phyloP scores from a whole-genome alignment of 495 filamentous ascomycete genomes.

The Astrothelium subdiscretum region DNA sequence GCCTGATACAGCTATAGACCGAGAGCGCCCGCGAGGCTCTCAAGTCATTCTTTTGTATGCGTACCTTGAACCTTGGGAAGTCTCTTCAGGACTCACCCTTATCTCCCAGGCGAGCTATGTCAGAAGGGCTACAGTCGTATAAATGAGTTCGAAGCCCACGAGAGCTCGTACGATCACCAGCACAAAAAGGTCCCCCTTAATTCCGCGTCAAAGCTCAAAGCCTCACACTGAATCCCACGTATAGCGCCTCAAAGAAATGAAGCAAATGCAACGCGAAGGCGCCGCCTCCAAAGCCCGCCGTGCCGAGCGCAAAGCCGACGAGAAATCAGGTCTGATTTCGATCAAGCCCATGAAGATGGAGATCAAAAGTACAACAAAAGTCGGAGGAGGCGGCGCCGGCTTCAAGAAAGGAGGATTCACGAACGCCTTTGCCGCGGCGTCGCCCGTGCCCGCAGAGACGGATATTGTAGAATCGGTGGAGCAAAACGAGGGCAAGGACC shows the following conservation, averaged over 20 bases:
- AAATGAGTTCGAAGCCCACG: constrained; percentile 60
- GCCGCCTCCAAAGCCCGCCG: constrained; percentile 48
- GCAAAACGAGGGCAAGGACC: constrained; percentile 10
- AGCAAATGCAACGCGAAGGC: constrained; percentile 47
- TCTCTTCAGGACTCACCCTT: background rate
- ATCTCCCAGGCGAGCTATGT: constrained; percentile 44
- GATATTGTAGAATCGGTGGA: background rate
- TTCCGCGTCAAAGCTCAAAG: background rate
- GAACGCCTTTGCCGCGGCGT: constrained; percentile 35
- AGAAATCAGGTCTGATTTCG: constrained; percentile 50
- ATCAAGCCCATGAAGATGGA: constrained; percentile 35
- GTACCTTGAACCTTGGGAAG: background rate
- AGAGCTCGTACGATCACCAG: constrained; percentile 58
- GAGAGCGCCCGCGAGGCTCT: constrained; percentile 76
- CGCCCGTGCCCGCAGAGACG: constrained; percentile 8
- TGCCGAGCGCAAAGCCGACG: constrained; percentile 45
- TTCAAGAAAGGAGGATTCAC: constrained; percentile 48
- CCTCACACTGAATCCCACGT: background rate
- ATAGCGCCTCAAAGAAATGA: constrained; percentile 56
- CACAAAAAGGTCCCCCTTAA: constrained; percentile 37
- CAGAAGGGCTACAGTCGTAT: constrained; percentile 57
- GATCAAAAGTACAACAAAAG: constrained; percentile 20
- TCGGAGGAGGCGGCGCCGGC: constrained; percentile 20
- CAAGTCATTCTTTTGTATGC: constrained; percentile 73
- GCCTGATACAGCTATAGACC: constrained; percentile 44